Conservation (phyloP, 805 yeast species). For the Saccharomycopsis vini region DNA sequence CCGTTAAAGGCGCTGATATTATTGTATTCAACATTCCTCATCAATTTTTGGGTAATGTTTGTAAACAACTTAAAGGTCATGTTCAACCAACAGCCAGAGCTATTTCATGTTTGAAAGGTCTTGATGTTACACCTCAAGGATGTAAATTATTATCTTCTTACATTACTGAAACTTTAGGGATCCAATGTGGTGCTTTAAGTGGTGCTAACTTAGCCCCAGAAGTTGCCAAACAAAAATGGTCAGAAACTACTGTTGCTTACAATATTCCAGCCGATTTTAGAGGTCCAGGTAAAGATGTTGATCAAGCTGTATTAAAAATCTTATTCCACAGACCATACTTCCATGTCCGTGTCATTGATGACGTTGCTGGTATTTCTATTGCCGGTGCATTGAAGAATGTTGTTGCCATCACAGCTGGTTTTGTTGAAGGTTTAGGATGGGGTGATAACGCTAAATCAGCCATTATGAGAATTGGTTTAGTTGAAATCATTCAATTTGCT, state of each 20-base stretch:
- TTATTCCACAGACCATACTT: slow-evolving; percentile 96
- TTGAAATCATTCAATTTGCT: slow-evolving; percentile 85
- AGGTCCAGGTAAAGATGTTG: slow-evolving; percentile 64
- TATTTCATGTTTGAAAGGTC: slow-evolving; percentile 91
- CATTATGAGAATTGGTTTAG: slow-evolving; percentile 88
- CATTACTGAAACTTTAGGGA: slow-evolving; percentile 71
- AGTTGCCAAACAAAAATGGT: slow-evolving; percentile 92
- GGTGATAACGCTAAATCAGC: slow-evolving; percentile 99
- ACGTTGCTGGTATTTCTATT: slow-evolving; percentile 91
- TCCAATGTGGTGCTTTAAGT: slow-evolving; percentile 91
- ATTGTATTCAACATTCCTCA: slow-evolving; percentile 94
- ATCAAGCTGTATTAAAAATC: slow-evolving; percentile 60
- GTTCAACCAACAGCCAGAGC: slow-evolving; percentile 70
- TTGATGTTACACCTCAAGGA: slow-evolving; percentile 79
- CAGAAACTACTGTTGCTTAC: slow-evolving; percentile 96
- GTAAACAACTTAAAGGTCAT: slow-evolving; percentile 67
- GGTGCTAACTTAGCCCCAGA: slow-evolving; percentile 98
- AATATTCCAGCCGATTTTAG: slow-evolving; percentile 60
- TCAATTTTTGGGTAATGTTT: slow-evolving; percentile 78
- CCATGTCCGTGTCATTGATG: slow-evolving; percentile 89
- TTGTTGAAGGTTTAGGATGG: slow-evolving; percentile 97
- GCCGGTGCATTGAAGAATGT: slow-evolving; percentile 97
- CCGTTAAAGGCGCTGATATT: slow-evolving; percentile 76
- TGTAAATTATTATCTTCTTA: slow-evolving; percentile 74
- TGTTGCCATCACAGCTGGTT: slow-evolving; percentile 93